Conservation (phyloP, 331 rosid genomes). For the Quercus lobata region DNA sequence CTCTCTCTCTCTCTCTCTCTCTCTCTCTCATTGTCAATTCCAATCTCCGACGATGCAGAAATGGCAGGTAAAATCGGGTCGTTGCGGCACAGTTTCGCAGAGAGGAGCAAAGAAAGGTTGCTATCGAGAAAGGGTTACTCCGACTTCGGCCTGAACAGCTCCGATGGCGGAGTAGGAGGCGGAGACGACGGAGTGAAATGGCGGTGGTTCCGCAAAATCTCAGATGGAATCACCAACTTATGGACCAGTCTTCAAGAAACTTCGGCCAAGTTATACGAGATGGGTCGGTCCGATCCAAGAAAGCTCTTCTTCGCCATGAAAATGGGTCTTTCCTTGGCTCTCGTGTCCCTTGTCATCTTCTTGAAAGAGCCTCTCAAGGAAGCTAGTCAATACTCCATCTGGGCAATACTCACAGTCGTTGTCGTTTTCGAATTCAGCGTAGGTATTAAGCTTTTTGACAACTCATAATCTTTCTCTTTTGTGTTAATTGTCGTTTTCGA, state of each 20-base stretch:
- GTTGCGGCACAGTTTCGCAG: conserved; percentile 41
- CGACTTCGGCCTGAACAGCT: conserved; percentile 23
- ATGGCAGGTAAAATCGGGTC: conserved; percentile 41
- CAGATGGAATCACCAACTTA: conserved; percentile 25
- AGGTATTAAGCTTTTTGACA: conserved; percentile 30
- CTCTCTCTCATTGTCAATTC: not conserved
- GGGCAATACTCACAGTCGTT: conserved; percentile 77
- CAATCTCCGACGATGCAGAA: not conserved
- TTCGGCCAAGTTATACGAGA: conserved; percentile 23
- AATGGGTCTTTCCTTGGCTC: conserved; percentile 50
- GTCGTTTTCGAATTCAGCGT: conserved; percentile 84
- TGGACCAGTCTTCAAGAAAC: not conserved
- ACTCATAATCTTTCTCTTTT: not conserved
- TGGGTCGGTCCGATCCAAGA: conserved; percentile 65
- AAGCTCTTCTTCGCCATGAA: conserved; percentile 51
- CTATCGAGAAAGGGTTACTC: conserved; percentile 30
- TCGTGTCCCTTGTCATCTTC: conserved; percentile 51
- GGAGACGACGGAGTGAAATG: conserved; percentile 15
- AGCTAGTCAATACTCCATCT: conserved; percentile 49
- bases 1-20: not conserved
- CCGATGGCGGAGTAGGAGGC: not conserved
- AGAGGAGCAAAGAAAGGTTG: conserved; percentile 48
- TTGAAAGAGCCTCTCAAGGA: conserved; percentile 37
- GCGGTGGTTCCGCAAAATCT: conserved; percentile 16
- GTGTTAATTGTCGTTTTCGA: conserved; percentile 52